These are phyloP conservation scores for Coniophora puteana DNA, from an alignment of 1,284 basidiomycete species.

Conservation along the genomic window DNA sequence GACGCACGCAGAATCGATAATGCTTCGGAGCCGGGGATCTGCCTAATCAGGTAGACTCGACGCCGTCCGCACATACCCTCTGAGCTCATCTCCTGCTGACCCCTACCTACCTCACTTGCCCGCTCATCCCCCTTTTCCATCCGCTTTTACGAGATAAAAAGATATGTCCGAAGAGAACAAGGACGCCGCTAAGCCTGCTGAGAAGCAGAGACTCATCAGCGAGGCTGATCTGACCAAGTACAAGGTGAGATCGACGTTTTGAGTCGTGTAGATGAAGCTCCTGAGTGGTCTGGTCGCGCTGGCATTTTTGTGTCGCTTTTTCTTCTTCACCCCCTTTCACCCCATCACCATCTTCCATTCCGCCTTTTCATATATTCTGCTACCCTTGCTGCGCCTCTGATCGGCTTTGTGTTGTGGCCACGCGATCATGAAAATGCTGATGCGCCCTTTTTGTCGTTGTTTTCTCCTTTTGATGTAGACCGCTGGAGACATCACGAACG, in stretches of 20 bases:
- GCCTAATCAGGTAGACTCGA: constrained; percentile 20
- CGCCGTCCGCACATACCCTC: constrained; percentile 1
- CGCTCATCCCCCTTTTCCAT: constrained; percentile 5
- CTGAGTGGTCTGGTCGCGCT: too few species aligned
- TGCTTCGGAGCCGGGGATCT: constrained; percentile 13
- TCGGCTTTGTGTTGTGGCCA: background rate
- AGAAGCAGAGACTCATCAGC: constrained; percentile 50
- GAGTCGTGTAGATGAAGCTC: too few species aligned
- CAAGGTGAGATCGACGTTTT: constrained; percentile 52
- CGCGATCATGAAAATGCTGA: constrained; percentile 8
- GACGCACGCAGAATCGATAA: too few species aligned
- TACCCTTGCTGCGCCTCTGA: background rate
- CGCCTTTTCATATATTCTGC: background rate
- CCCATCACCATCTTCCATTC: background rate
- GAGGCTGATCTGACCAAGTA: constrained; percentile 82
- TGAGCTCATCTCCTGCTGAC: constrained; percentile 7
- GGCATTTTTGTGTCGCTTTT: too few species aligned
- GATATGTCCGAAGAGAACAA: constrained; percentile 51
- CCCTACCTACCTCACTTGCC: constrained; percentile 6
- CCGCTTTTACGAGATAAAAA: constrained; percentile 9
- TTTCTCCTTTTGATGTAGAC: too few species aligned
- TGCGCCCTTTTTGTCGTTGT: constrained; percentile 6
- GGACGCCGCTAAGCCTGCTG: constrained; percentile 33
- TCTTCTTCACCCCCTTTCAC: too few species aligned
- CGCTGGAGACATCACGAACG: constrained; percentile 87